A percentile compares a stretch with the other conserved stretches of the same genome.
Conservation (phyloP, 768 basidiomycete genomes). For the Amanita polypyramis region DNA sequence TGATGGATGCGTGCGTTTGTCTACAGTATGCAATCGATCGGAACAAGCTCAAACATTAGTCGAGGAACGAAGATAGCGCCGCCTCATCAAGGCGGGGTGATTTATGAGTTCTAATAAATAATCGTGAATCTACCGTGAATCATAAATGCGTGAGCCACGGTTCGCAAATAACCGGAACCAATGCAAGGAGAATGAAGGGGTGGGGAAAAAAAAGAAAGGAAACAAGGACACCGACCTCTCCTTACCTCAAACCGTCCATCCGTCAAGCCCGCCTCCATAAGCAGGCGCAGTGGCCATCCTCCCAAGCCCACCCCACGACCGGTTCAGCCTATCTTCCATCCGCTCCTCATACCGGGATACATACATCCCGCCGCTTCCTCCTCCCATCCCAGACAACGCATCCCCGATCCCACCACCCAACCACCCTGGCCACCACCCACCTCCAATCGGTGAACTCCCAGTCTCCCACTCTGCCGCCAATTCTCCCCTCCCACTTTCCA, state of each 20-base stretch:
- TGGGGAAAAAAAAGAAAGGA: not conserved
- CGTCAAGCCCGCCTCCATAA: slow-evolving; percentile 32
- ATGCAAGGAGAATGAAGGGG: too few species aligned
- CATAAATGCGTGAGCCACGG: not conserved
- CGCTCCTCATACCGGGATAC: slow-evolving; percentile 30
- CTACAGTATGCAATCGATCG: not conserved
- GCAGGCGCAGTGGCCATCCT: slow-evolving; percentile 19
- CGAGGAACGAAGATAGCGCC: too few species aligned
- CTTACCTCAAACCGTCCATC: slow-evolving; percentile 40
- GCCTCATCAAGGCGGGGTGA: not conserved
- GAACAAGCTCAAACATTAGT: too few species aligned
- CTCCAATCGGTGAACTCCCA: slow-evolving; percentile 1
- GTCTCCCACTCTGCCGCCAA: slow-evolving; percentile 6
- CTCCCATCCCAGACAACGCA: slow-evolving; percentile 14
- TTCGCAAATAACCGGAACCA: not conserved
- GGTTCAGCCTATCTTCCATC: slow-evolving; percentile 40
- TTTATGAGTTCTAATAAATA: not conserved
- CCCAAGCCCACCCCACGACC: slow-evolving; percentile 33
- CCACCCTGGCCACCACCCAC: slow-evolving; percentile 10
- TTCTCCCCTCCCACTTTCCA: slow-evolving; percentile 7
- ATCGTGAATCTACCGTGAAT: not conserved
- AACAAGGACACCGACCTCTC: not conserved
- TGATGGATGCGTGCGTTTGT: too few species aligned
- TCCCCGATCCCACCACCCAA: slow-evolving; percentile 10
- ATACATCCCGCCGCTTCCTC: slow-evolving; percentile 12